Conservation (phyloP, 176 grass and related monocot genomes). For the Poa annua region DNA sequence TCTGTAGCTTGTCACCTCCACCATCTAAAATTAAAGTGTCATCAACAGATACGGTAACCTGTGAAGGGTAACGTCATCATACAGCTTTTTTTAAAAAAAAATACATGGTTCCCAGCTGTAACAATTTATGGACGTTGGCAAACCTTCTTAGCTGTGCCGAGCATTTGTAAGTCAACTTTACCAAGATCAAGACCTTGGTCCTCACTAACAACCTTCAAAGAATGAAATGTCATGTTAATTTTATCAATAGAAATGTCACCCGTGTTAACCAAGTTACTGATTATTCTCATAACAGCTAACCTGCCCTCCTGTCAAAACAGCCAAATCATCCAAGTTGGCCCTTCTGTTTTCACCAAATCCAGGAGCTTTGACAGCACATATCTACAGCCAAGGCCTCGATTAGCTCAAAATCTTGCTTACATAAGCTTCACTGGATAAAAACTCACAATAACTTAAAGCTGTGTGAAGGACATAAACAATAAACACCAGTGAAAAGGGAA, state of each 20-base stretch:
- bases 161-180: conserved; percentile 78
- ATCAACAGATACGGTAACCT: conserved; percentile 92
- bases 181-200: conserved; percentile 73
- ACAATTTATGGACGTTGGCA: conserved; percentile 39
- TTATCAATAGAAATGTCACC: conserved; percentile 11
- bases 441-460: neutral
- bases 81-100: neutral
- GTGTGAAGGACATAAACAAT: neutral
- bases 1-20: conserved; percentile 74
- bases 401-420: conserved; percentile 40
- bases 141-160: conserved; percentile 96
- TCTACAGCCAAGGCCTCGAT: conserved; percentile 48
- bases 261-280: conserved; percentile 23
- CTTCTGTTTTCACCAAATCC: conserved; percentile 97
- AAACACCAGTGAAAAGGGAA: neutral
- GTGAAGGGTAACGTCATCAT: conserved; percentile 44
- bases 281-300: conserved; percentile 46
- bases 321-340: conserved; percentile 89
- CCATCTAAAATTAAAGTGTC: conserved; percentile 85
- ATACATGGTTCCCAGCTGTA: conserved; percentile 19
- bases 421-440: conserved; percentile 26
- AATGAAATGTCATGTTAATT: conserved; percentile 40
- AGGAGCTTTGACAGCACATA: conserved; percentile 95
- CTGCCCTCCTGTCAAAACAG: conserved; percentile 85
- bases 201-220: conserved; percentile 79